These are phyloP conservation scores for Radiomyces spectabilis DNA, from an alignment of 192 early-diverging fungal species.

Conservation along the genomic window DNA sequence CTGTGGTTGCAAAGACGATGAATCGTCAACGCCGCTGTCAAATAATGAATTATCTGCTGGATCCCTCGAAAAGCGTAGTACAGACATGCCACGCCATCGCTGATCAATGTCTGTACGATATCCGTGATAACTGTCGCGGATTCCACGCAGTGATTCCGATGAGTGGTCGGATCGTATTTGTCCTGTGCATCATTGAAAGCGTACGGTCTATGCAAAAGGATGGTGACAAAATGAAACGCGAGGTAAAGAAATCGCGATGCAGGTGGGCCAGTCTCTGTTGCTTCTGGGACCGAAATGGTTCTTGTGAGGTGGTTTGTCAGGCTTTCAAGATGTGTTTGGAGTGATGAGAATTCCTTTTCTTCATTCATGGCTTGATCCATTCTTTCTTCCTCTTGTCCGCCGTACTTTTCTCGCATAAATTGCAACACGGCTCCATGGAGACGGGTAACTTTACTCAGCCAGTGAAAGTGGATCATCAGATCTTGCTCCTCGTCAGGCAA, in stretches of 20 bases:
- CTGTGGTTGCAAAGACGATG: background rate
- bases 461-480: slow-evolving; percentile 10
- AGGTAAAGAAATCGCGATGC: slow-evolving; percentile 16
- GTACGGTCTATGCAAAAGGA: slow-evolving; percentile 14
- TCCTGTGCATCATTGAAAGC: background rate
- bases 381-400: background rate
- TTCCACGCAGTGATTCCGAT: slow-evolving; percentile 4
- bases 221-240: slow-evolving; percentile 7
- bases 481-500: slow-evolving; percentile 9
- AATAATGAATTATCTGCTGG: slow-evolving; percentile 23
- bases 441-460: slow-evolving; percentile 14
- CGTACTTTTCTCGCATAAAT: slow-evolving; percentile 7
- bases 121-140: slow-evolving; percentile 15
- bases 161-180: background rate
- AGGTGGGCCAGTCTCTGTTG: background rate
- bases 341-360: background rate
- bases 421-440: slow-evolving; percentile 9
- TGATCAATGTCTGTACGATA: background rate
- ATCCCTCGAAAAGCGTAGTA: slow-evolving; percentile 9
- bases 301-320: background rate
- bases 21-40: slow-evolving; percentile 16
- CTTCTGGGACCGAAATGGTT: background rate
- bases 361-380: slow-evolving; percentile 2
- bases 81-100: background rate
- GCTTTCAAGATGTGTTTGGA: background rate